These are phyloP conservation scores for Ambrosia trifida DNA, from an alignment of 129 eudicot genomes.

Conservation along the genomic window DNA sequence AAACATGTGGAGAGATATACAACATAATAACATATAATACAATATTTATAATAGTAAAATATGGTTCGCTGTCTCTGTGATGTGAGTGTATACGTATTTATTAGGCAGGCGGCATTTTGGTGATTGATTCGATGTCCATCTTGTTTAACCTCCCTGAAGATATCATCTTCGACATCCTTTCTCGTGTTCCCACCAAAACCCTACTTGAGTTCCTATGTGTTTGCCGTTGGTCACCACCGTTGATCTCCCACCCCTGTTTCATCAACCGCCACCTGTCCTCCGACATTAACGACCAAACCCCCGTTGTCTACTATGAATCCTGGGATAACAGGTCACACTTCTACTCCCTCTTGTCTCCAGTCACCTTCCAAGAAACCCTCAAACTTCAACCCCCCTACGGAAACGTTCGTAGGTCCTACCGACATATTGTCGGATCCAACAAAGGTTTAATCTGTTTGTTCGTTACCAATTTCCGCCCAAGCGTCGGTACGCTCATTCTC, in stretches of 20 bases:
- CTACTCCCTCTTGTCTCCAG: conserved; percentile 35
- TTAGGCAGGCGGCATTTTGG: too few species aligned
- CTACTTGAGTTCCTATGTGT: conserved; percentile 33
- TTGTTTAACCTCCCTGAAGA: conserved; percentile 42
- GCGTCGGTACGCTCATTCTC: conserved; percentile 30
- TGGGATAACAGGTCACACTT: conserved; percentile 28
- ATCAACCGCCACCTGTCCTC: conserved; percentile 38
- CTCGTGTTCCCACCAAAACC: conserved; percentile 38
- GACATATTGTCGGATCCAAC: conserved; percentile 38
- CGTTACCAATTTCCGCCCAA: conserved; percentile 34
- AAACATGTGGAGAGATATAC: too few species aligned
- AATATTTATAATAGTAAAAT: too few species aligned
- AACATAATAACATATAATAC: too few species aligned
- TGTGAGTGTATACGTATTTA: too few species aligned
- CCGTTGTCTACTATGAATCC: conserved; percentile 43
- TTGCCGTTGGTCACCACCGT: conserved; percentile 20
- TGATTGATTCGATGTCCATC: conserved; percentile 15
- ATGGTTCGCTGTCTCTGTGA: too few species aligned
- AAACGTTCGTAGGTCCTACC: conserved; percentile 32
- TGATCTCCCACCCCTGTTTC: conserved; percentile 46
- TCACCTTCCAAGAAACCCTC: conserved; percentile 20
- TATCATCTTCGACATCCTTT: conserved; percentile 40
- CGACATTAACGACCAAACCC: conserved; percentile 17
- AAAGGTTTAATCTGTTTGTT: conserved; percentile 48
- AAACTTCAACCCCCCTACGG: conserved; percentile 29